Evolutionary conservation across 352 stramenopile species (phyloP), one percentile per base, ranked within the genome.

Genomic region (Plasmopara halstedii): DNA sequence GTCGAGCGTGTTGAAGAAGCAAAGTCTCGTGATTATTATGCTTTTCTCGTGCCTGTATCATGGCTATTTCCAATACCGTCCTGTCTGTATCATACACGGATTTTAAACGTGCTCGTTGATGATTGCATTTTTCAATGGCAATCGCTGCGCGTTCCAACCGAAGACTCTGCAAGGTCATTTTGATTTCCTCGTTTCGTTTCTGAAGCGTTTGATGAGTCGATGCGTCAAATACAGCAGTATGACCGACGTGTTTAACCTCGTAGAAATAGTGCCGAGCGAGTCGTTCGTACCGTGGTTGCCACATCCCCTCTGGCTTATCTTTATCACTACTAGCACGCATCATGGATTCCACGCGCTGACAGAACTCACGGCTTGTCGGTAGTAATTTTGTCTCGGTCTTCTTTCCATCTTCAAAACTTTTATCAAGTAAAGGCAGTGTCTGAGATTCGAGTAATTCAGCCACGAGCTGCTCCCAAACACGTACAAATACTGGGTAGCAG

Each of bases 241-340:
- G 77, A 0, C 77, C 77, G 1, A 80, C 3, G 54, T 82, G 54
- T 51, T 79, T 82, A 42, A 86, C 87, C 45, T 89, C 77, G 47
- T 83, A 89, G 36, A 73, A 87, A 40, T 78, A 84, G 22, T 82
- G 54, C 0, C 64, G 67, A 33, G 80, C 70, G 18, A 83, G 50
- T 2, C 72, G 67, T 21, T 74, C 50, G 40, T 78, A 83, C 4
- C 70, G 68, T 31, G 46, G 29, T 36, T 85, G 64, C 74, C 77
- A 89, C 14, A 19, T 10, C 44, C 21, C 43, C 15, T 46, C 19
- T 13, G 20, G 25, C 3, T 11, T 36, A 4, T 37, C 29, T 2
- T 55, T 31, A n/a, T 52, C 38, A 15, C 4, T 5, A 9, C n/a
- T 37, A 3, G 11, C 38, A 23, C 48, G 54, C 38, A 85, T 64